A percentile compares a stretch with the other conserved stretches of the same genome.
Conservation (phyloP, 2,329 filamentous ascomycete species). For the Nigrospora oryzae region DNA sequence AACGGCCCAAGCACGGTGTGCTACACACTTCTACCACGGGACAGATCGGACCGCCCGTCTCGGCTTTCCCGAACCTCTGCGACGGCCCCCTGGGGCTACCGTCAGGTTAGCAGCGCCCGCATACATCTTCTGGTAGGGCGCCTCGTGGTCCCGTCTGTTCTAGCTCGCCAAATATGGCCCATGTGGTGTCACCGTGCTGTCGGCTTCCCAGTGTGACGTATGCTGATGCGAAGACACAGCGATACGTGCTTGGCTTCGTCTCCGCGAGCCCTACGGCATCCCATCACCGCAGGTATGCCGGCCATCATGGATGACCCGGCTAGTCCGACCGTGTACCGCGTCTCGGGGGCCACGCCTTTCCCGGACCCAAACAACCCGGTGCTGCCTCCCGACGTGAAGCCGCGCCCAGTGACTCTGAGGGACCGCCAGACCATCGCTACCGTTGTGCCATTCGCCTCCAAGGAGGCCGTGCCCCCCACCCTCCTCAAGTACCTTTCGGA, state of each 20-base stretch:
- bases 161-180: too few species aligned
- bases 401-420: constrained; percentile 72
- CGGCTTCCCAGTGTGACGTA: too few species aligned
- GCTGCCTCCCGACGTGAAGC: constrained; percentile 60
- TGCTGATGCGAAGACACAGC: too few species aligned
- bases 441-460: constrained; percentile 73
- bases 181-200: too few species aligned
- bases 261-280: too few species aligned
- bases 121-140: too few species aligned
- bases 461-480: constrained; percentile 64
- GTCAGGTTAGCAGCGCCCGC: too few species aligned
- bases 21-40: constrained; percentile 2
- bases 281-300: constrained; percentile 43
- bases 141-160: too few species aligned
- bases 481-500: constrained; percentile 72
- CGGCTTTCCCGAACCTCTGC: too few species aligned
- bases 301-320: constrained; percentile 72
- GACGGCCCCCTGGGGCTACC: too few species aligned
- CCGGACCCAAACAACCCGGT: constrained; percentile 52
- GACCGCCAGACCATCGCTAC: constrained; percentile 80
- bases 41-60: constrained; percentile 5
- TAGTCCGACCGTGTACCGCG: constrained; percentile 60
- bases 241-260: constrained; percentile 1
- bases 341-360: constrained; percentile 58
- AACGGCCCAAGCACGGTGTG: constrained; percentile 18